Percentiles rank a stretch among this genome's conserved stretches.
phyloP scores from a whole-genome alignment of 2,329 filamentous ascomycete species.

The Exophiala oligosperma region DNA sequence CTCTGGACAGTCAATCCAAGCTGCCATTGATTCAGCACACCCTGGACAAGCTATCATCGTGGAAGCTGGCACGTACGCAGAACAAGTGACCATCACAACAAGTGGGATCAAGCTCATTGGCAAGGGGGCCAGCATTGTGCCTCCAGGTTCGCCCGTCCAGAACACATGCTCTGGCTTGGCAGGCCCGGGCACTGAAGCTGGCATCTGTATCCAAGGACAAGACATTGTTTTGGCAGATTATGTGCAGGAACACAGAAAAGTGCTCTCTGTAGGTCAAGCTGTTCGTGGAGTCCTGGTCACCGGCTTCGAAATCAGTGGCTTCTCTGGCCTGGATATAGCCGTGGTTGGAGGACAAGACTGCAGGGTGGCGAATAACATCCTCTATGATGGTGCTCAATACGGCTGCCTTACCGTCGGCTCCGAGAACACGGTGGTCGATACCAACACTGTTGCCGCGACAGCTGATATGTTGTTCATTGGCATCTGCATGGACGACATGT shows the following conservation, averaged over 20 bases:
- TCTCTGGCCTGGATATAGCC: constrained; percentile 17
- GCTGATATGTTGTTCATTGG: constrained; percentile 12
- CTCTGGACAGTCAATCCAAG: constrained; percentile 20
- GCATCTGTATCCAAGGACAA: constrained; percentile 19
- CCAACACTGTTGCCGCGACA: constrained; percentile 14
- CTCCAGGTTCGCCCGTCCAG: constrained; percentile 2
- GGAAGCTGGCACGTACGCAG: constrained; percentile 20
- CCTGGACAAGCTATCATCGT: constrained; percentile 18
- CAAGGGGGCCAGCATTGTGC: constrained; percentile 19
- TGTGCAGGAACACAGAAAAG: constrained; percentile 18
- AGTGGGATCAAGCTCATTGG: constrained; percentile 14
- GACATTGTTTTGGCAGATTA: constrained; percentile 15
- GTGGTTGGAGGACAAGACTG: constrained; percentile 17
- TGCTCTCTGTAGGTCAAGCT: constrained; percentile 16
- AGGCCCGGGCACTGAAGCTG: constrained; percentile 16
- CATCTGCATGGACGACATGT: constrained; percentile 22
- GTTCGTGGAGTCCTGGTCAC: constrained; percentile 16
- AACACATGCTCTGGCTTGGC: constrained; percentile 21
- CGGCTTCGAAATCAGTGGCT: constrained; percentile 18
- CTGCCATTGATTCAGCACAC: constrained; percentile 16
- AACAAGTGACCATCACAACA: constrained; percentile 19
- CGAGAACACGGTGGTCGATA: constrained; percentile 6
- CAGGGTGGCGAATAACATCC: constrained; percentile 10
- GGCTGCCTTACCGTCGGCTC: constrained; percentile 20
- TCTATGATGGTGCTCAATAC: constrained; percentile 17